A percentile compares a stretch with the other conserved stretches of the same genome.
Evolutionary conservation across 768 basidiomycete species (phyloP).

Genomic region (Floccularia luteovirens): DNA sequence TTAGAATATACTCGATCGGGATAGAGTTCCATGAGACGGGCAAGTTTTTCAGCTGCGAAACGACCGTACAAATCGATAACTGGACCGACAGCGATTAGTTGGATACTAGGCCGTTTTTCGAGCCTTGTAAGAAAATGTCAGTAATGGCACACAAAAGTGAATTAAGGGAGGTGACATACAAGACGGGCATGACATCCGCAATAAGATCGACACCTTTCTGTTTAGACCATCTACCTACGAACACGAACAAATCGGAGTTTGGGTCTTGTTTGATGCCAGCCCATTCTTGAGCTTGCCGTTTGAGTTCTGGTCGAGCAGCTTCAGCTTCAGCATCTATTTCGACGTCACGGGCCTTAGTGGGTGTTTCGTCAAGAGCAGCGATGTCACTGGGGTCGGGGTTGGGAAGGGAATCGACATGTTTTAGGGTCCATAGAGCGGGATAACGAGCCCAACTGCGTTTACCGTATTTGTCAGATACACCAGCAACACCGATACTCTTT

Average conservation of each 20-base stretch:
- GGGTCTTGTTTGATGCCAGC: slow-evolving; percentile 90
- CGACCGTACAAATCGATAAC: slow-evolving; percentile 95
- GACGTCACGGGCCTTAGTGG: slow-evolving; percentile 63
- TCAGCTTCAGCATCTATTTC: slow-evolving; percentile 77
- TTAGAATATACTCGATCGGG: slow-evolving; percentile 94
- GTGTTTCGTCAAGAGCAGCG: slow-evolving; percentile 80
- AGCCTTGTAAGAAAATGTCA: slow-evolving; percentile 36
- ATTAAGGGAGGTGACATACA: slow-evolving; percentile 40
- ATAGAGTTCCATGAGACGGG: slow-evolving; percentile 90
- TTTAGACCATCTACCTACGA: slow-evolving; percentile 97
- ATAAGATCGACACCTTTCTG: slow-evolving; percentile 98
- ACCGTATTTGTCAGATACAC: slow-evolving; percentile 97
- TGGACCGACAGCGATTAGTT: slow-evolving; percentile 85
- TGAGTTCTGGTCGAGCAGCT: slow-evolving; percentile 83
- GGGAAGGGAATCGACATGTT: slow-evolving; percentile 90
- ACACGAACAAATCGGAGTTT: slow-evolving; percentile 85
- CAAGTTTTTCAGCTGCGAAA: slow-evolving; percentile 91
- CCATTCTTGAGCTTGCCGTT: slow-evolving; percentile 94
- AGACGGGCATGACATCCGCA: slow-evolving; percentile 87
- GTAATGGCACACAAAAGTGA: slow-evolving; percentile 3
- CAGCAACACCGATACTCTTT: slow-evolving; percentile 89
- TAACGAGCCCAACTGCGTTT: slow-evolving; percentile 97
- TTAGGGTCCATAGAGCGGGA: slow-evolving; percentile 92
- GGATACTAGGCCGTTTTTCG: slow-evolving; percentile 80
- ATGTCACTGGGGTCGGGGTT: slow-evolving; percentile 96